A percentile compares a stretch with the other conserved stretches of the same genome.
Evolutionary conservation across 2,329 filamentous ascomycete genomes (phyloP).

Genomic region (Pestalotiopsis sp.): DNA sequence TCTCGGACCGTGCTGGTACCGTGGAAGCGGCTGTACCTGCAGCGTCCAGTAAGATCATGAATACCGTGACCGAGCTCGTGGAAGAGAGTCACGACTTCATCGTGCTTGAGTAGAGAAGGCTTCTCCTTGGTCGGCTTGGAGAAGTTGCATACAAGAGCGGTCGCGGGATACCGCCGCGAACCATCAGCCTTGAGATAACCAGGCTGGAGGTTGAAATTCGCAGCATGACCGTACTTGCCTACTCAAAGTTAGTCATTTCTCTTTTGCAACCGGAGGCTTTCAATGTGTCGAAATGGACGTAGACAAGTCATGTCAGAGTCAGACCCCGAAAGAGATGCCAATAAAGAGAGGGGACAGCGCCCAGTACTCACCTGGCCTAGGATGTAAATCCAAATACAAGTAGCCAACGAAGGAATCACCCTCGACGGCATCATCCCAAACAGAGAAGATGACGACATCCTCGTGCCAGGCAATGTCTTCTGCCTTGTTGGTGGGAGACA

Average conservation of each 20-base stretch:
- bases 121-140: constrained; percentile 78
- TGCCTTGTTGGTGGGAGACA: constrained; percentile 69
- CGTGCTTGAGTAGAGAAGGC: constrained; percentile 79
- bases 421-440: constrained; percentile 77
- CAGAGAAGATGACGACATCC: constrained; percentile 80
- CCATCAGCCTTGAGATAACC: constrained; percentile 70
- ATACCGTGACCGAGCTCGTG: constrained; percentile 76
- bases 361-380: constrained; percentile 51
- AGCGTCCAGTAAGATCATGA: constrained; percentile 67
- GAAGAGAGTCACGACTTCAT: constrained; percentile 82
- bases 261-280: too few relatives aligned
- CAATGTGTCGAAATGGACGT: too few relatives aligned
- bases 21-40: constrained; percentile 67
- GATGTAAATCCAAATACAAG: constrained; percentile 81
- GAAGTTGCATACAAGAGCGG: constrained; percentile 84
- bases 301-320: too few relatives aligned
- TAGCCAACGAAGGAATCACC: constrained; percentile 79
- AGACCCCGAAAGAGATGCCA: too few relatives aligned
- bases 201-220: constrained; percentile 82
- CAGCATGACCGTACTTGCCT: constrained; percentile 84
- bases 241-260: too few relatives aligned
- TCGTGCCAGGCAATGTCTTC: constrained; percentile 80
- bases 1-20: constrained; percentile 69
- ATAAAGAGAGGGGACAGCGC: too few relatives aligned
- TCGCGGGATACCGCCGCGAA: constrained; percentile 74